phyloP scores from a whole-genome alignment of 129 eudicot species.

The Calendula officinalis region DNA sequence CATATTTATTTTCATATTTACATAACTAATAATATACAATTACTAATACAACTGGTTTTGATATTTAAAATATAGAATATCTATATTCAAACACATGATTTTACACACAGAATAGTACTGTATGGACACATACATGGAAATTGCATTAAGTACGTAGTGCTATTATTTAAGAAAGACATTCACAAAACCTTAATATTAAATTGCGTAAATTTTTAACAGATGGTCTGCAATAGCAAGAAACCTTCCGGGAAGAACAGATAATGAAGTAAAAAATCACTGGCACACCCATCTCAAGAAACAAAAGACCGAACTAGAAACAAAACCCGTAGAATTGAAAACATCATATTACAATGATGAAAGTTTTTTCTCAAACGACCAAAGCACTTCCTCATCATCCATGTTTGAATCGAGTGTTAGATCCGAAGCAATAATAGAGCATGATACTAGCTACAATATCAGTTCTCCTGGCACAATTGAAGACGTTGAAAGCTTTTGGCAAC shows the following conservation, averaged over 20 bases:
- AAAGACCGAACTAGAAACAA: not conserved
- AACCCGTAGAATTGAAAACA: not conserved
- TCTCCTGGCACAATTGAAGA: slow-evolving; percentile 22
- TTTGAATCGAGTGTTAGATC: not conserved
- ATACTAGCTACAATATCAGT: not conserved
- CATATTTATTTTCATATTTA: not conserved
- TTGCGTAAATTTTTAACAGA: not conserved
- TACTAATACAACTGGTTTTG: too few relatives aligned
- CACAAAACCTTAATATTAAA: not conserved
- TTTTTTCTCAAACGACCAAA: not conserved
- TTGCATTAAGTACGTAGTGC: too few relatives aligned
- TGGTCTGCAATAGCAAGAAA: slow-evolving; percentile 32
- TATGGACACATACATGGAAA: too few relatives aligned
- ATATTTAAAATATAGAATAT: not conserved
- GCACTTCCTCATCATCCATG: slow-evolving; percentile 1
- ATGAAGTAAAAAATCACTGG: slow-evolving; percentile 35
- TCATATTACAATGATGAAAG: not conserved
- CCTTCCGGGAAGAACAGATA: slow-evolving; percentile 39
- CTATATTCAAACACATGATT: too few relatives aligned
- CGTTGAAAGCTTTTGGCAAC: slow-evolving; percentile 19
- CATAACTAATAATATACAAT: too few relatives aligned
- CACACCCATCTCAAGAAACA: slow-evolving; percentile 23
- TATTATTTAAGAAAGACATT: not conserved
- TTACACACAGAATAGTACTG: too few relatives aligned
- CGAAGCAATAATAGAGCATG: not conserved